Base-by-base conservation (phyloP, 768 basidiomycete genomes). In the Podaxis sp. region DNA sequence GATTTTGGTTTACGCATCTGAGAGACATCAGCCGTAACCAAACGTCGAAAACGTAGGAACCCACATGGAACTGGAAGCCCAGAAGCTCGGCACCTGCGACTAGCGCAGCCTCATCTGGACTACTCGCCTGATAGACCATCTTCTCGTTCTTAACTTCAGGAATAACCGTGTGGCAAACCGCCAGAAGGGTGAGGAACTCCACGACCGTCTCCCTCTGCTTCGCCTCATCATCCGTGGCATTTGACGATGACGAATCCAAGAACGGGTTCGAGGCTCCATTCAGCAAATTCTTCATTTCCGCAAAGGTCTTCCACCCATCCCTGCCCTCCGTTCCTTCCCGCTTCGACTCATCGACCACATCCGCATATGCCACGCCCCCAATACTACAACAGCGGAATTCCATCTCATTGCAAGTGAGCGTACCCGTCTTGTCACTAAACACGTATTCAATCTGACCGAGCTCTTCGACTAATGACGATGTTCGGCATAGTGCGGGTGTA, bases 161-260 rank as follows among this genome's bases (percentile, higher is more conserved):
- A 69, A 98, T 98, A 67, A 99, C 97, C 0, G 97, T 98, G 71
- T 99, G 97, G 67, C 97, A 99, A 37, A 98, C 95, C 1, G 96
- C 90, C 55, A 98, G 80, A 22, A 98, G 80, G 0, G 89, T 86
- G 69, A 98, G 72, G 63, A 94, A 90, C 69, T 94, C 91, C 64
- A 78, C 74, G 49, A 90, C 74, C 19, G 88, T 80, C 37, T 84
- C 82, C 59, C 71, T 77, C 43, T 62, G 61, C n/a, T 56, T 56
- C 19, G 54, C 54, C 74, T 86, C 83, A 64, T 77, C 76, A 36
- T 72, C 73, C 57, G 68, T 71, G 38, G 66, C 64, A 9, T 67
- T 53, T n/a, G 70, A 69, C 9, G 67, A 57, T 33, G 67, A 65
- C 22, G 79, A 75, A 63, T 88, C 82, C 8, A 81, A 74, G 69